Evolutionary conservation across 805 yeast species (phyloP), one percentile per base, ranked within the genome.

Genomic region (Cyberlindnera euphorbiiphila): DNA sequence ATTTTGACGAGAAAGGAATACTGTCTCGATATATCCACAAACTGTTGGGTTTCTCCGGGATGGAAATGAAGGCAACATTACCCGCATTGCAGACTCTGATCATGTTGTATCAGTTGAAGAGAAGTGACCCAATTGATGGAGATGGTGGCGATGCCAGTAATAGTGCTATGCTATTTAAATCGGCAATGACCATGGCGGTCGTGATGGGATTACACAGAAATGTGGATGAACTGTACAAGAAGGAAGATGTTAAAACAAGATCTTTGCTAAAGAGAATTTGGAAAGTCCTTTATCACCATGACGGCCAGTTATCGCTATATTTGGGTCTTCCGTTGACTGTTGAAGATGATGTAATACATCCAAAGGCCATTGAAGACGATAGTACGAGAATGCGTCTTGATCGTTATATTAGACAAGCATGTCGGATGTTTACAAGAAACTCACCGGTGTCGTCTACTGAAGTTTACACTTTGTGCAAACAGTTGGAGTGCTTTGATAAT

Each of bases 71-170:
- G 5, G 42, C 50, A 9, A 45, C 51, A 6, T 12, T 53, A 1
- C 53, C 57, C 2, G 42, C 56, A 2, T 24, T 54, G 20, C 59
- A 53, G 26, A 38, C 57, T 0, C 18, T 49, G 25, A 34, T 52
- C 2, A 14, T 53, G 8, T 18, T 47, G 4, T 40, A 42, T 16
- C 43, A 43, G 11, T 12, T 49, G 9, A 39, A 43, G 20, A 44
- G 30, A 14, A 18, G 49, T 5, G 45, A 47, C 21, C 57, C 57
- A 3, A 11, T 31, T 4, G 51, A 49, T 32, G 43, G 41, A 13
- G 54, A 48, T 37, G 54, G 50, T 15, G 53, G 54, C 16, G 56
- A 49, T 40, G 51, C 50, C 15, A 35, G 45, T 9, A 42, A 46
- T 18, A 44, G 46, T 11, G 17, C 41, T 0, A 17, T 51, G 35